Evolutionary conservation across 306 rosid genomes (phyloP).

Genomic region (Quercus cerris): DNA sequence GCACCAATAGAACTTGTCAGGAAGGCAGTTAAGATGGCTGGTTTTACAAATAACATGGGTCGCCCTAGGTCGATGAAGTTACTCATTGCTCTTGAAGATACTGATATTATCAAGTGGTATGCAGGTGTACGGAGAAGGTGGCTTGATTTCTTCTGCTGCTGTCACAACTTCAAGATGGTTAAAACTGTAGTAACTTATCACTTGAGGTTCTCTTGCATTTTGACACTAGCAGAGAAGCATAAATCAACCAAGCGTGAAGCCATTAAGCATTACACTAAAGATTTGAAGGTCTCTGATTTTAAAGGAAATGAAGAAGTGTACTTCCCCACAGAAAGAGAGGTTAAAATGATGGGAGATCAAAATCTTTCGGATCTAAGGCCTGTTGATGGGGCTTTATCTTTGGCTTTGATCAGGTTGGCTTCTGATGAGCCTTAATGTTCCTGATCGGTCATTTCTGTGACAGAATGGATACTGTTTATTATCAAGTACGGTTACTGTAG

Average conservation of each 20-base stretch:
- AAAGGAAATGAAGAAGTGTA: slow-evolving; percentile 60
- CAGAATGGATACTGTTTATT: slow-evolving; percentile 47
- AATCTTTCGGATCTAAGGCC: slow-evolving; percentile 80
- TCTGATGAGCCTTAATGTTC: slow-evolving; percentile 58
- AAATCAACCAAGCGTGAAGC: slow-evolving; percentile 77
- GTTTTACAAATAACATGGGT: slow-evolving; percentile 87
- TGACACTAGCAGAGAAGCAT: slow-evolving; percentile 88
- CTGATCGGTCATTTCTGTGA: slow-evolving; percentile 86
- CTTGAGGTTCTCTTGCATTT: slow-evolving; percentile 83
- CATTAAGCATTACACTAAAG: slow-evolving; percentile 75
- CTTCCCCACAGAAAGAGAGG: slow-evolving; percentile 85
- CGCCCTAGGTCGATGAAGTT: slow-evolving; percentile 70
- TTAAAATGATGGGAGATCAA: slow-evolving; percentile 86
- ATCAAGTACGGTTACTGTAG: slow-evolving; percentile 62
- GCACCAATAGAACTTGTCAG: slow-evolving; percentile 71
- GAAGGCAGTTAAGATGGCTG: slow-evolving; percentile 53
- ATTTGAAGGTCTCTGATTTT: slow-evolving; percentile 70
- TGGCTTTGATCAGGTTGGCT: slow-evolving; percentile 69
- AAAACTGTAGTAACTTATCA: slow-evolving; percentile 79
- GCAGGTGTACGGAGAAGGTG: slow-evolving; percentile 83
- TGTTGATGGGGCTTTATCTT: slow-evolving; percentile 63
- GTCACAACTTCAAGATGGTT: slow-evolving; percentile 79
- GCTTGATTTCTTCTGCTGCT: slow-evolving; percentile 84
- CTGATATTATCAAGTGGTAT: slow-evolving; percentile 82
- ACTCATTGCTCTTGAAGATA: slow-evolving; percentile 74